Conservation (phyloP, 2,329 filamentous ascomycete genomes). For the Pseudogymnoascus sp. region DNA sequence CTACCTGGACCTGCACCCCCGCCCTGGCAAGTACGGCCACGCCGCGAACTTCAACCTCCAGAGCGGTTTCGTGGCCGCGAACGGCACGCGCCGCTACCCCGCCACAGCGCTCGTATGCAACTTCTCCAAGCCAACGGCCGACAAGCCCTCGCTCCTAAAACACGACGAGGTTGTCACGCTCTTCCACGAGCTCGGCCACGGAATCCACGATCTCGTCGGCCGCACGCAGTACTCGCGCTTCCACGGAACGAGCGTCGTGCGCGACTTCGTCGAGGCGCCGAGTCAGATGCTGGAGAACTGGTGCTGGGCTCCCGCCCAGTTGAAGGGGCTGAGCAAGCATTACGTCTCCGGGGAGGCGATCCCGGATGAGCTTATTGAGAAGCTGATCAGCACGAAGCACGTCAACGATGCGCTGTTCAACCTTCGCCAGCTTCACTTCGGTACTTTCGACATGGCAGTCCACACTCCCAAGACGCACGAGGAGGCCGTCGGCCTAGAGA, state of each 20-base stretch:
- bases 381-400: slow-evolving; percentile 69
- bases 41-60: slow-evolving; percentile 80
- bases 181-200: slow-evolving; percentile 71
- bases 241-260: slow-evolving; percentile 59
- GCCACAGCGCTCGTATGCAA: slow-evolving; percentile 78
- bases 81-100: slow-evolving; percentile 67
- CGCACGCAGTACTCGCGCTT: slow-evolving; percentile 57
- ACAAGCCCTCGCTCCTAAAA: slow-evolving; percentile 72
- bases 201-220: slow-evolving; percentile 62
- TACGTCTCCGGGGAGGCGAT: slow-evolving; percentile 65
- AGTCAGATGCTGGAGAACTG: slow-evolving; percentile 71
- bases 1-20: slow-evolving; percentile 73
- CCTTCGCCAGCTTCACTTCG: slow-evolving; percentile 71
- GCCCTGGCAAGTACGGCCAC: slow-evolving; percentile 77
- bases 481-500: slow-evolving; percentile 58
- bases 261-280: slow-evolving; percentile 66
- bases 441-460: slow-evolving; percentile 77
- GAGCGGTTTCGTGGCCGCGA: slow-evolving; percentile 59
- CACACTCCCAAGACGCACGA: slow-evolving; percentile 65
- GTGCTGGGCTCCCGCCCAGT: slow-evolving; percentile 62
- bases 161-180: slow-evolving; percentile 77
- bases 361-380: slow-evolving; percentile 66
- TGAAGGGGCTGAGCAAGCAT: slow-evolving; percentile 63
- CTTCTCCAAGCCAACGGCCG: slow-evolving; percentile 71
- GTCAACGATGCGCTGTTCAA: slow-evolving; percentile 77